Evolutionary conservation across 306 rosid species (phyloP), one percentile per base, ranked within the genome.

Genomic region (Cercis canadensis): DNA sequence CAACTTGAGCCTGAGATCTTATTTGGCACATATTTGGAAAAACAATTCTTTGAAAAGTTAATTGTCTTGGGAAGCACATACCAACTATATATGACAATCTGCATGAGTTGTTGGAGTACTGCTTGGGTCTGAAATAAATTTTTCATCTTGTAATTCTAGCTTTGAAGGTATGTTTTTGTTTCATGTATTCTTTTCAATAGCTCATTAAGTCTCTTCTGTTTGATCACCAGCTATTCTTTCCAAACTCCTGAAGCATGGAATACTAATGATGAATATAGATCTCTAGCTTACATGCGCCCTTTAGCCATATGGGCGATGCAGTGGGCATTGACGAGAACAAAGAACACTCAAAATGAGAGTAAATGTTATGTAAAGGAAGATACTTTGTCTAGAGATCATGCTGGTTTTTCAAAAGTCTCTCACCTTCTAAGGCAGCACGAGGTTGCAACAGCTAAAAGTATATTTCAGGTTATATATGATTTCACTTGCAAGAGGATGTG

Each of bases 281-380:
- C 98, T 18, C 41, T 92, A 40, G 72, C 80, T 68, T 92, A 93
- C 85, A 93, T 93, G 98, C 92, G 98, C 40, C 98, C 98, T 58
- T 84, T 93, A 54, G 97, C 97, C 18, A 93, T 93, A 79, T 93
- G 98, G 98, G 92, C 98, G 12, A 93, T 93, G 96, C 98, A 93
- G 52, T 93, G 98, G 97, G 97, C 89, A 54, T 49, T 93, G 67
- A 72, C 93, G 72, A 83, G 80, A 78, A 73, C 83, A 59, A 83
- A 82, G 13, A 59, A 65, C 61, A 2, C 37, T 31, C 60, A 54
- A 31, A 57, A 36, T 50, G 92, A 79, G 72, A 56, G 17, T 52
- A 80, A 80, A 65, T 32, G 44, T 15, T 87, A 92, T 44, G 56
- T 70, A 1, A 77, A 85, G 64, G 91, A 75, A 51, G 81, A 79